Conservation (phyloP, 2,329 filamentous ascomycete genomes). For the Neurospora sp. region DNA sequence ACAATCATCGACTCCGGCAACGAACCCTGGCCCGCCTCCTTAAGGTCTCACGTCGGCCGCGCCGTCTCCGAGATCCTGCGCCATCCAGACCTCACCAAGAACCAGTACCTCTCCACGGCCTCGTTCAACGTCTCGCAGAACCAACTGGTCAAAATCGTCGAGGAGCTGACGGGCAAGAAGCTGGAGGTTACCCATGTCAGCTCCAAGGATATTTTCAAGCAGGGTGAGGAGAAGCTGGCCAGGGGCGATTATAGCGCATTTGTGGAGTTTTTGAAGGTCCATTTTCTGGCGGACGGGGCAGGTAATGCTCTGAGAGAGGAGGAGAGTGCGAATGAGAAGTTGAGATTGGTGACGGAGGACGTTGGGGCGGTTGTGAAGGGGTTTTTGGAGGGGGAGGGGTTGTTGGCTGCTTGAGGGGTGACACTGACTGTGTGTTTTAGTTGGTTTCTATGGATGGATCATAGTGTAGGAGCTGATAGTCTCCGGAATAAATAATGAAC, state of each 20-base stretch:
- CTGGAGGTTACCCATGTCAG: slow-evolving; percentile 34
- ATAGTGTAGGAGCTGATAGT: too few relatives aligned
- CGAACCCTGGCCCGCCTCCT: slow-evolving; percentile 39
- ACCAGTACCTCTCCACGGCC: slow-evolving; percentile 46
- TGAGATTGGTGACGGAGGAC: slow-evolving; percentile 14
- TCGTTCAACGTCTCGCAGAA: slow-evolving; percentile 49
- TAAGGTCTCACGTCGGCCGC: slow-evolving; percentile 38
- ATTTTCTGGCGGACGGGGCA: slow-evolving; percentile 27
- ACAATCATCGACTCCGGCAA: slow-evolving; percentile 48
- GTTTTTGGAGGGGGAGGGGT: slow-evolving; percentile 11
- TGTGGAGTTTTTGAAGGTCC: slow-evolving; percentile 18
- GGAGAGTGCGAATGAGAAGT: slow-evolving; percentile 13
- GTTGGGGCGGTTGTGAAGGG: slow-evolving; percentile 8
- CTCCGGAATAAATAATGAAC: too few relatives aligned
- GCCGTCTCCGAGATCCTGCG: slow-evolving; percentile 41
- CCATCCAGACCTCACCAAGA: slow-evolving; percentile 40
- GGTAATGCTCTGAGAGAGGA: slow-evolving; percentile 18
- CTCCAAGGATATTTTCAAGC: slow-evolving; percentile 25
- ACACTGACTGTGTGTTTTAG: too few relatives aligned
- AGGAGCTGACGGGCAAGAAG: slow-evolving; percentile 40
- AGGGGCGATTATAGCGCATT: slow-evolving; percentile 29
- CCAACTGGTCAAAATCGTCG: slow-evolving; percentile 41
- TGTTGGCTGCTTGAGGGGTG: not conserved
- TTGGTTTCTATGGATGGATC: too few relatives aligned
- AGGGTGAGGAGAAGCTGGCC: slow-evolving; percentile 30